Evolutionary conservation across 495 filamentous ascomycete genomes (phyloP), one percentile per base, ranked within the genome.

Genomic region (Amniculicola lignicola): DNA sequence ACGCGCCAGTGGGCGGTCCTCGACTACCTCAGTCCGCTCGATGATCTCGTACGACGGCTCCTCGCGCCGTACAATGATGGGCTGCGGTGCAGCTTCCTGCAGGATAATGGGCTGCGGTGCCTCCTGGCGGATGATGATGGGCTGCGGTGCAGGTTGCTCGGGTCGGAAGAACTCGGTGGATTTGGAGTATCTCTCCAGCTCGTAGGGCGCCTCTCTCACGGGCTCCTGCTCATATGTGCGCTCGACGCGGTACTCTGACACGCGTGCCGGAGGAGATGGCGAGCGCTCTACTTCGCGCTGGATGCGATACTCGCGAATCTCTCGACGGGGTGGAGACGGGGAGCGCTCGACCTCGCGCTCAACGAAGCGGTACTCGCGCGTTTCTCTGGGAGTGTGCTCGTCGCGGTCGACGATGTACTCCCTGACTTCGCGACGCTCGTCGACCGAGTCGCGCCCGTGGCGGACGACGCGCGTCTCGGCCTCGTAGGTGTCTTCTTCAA

Each of bases 11-110:
- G 80, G 75, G 16, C 77, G 72, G 28, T 75, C 66, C 33, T 80
- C 74, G 1, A 66, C 65, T 7, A 70, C 61, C 54, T 85, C 82
- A 19, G 84, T 78, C 42, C 84, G 83, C 40, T 85, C 78, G 52
- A 89, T 78, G 50, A 90, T 69, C 45, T 86, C 84, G 62, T 82
- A 86, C 4, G 80, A 77, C 39, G 84, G 80, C 55, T 90, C 83
- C 28, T 84, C 76, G 11, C 67, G 67, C 23, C 65, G 60, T 35
- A 87, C 64, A 44, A 90, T 81, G 52, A 89, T 74, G 6, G 83
- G 83, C 40, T 82, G 74, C n/a, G 84, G 82, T 3, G 80, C 77
- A 75, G 56, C 47, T 37, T 90, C 83, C 66, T 86, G 80, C 55
- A 90, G 77, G 62, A 90, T 85, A 72, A 91, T 81, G 65, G 80